These are phyloP conservation scores for Leishmania arabica DNA, from an alignment of 208 protist genomes.

Conservation along the genomic window DNA sequence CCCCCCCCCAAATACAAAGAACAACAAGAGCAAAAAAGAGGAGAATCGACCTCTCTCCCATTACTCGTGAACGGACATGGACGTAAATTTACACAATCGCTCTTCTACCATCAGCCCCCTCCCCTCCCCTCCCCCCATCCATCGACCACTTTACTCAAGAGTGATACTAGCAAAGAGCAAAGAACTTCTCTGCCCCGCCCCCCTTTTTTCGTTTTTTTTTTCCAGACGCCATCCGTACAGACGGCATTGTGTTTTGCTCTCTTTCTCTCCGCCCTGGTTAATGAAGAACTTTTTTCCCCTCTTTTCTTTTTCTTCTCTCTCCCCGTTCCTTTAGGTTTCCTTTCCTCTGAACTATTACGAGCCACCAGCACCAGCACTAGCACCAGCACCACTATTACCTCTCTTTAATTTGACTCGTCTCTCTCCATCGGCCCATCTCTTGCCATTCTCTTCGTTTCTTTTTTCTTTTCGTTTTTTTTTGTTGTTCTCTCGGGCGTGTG, in stretches of 20 bases:
- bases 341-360: slow-evolving; percentile 3
- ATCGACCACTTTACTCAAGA: background rate
- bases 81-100: background rate
- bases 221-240: background rate
- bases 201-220: background rate
- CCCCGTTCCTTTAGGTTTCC: background rate
- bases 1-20: background rate
- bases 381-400: background rate
- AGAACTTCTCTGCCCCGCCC: background rate
- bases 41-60: background rate
- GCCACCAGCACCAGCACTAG: background rate
- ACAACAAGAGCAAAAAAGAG: background rate
- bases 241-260: background rate
- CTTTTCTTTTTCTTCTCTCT: background rate
- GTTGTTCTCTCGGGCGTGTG: background rate
- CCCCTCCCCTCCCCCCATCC: no score
- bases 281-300: background rate
- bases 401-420: background rate
- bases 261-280: background rate
- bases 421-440: background rate
- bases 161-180: background rate
- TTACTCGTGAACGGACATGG: background rate
- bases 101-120: background rate
- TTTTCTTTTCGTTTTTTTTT: background rate
- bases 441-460: background rate